These are phyloP conservation scores for Cutaneotrichosporon curvatum DNA, from an alignment of 1,284 basidiomycete genomes.

Conservation along the genomic window DNA sequence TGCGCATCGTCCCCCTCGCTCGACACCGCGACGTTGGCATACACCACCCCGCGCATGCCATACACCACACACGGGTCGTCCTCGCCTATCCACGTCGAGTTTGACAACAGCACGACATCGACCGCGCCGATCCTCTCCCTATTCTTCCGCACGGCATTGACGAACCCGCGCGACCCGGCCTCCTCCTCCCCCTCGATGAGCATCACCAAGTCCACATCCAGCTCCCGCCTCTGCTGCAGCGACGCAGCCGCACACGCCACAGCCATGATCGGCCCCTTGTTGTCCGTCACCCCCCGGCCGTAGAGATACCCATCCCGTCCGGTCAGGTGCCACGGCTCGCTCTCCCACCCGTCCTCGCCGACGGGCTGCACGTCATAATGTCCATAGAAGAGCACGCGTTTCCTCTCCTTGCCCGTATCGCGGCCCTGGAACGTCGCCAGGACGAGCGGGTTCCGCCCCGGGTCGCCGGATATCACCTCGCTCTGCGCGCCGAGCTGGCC, in stretches of 20 bases:
- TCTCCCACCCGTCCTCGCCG: slow-evolving; percentile 66
- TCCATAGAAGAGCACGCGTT: slow-evolving; percentile 76
- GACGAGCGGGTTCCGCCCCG: slow-evolving; percentile 71
- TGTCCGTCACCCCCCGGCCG: slow-evolving; percentile 82
- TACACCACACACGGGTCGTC: slow-evolving; percentile 93
- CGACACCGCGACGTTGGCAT: slow-evolving; percentile 53
- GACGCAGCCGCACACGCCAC: slow-evolving; percentile 82
- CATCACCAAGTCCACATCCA: slow-evolving; percentile 82
- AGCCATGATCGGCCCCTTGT: slow-evolving; percentile 91
- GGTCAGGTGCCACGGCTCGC: slow-evolving; percentile 72
- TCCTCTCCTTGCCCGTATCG: slow-evolving; percentile 45
- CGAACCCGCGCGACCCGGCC: slow-evolving; percentile 78
- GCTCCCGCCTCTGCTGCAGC: slow-evolving; percentile 61
- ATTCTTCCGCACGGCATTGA: slow-evolving; percentile 62
- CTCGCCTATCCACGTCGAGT: slow-evolving; percentile 95
- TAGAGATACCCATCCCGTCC: slow-evolving; percentile 86
- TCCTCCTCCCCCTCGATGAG: slow-evolving; percentile 96
- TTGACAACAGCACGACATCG: slow-evolving; percentile 76
- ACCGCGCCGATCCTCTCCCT: slow-evolving; percentile 74
- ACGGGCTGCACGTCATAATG: slow-evolving; percentile 91
- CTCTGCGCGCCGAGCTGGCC: slow-evolving; percentile 76
- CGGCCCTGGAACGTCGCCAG: slow-evolving; percentile 71
- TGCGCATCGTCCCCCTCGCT: slow-evolving; percentile 48
- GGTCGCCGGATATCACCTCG: slow-evolving; percentile 51
- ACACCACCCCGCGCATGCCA: slow-evolving; percentile 83